Base-by-base conservation (phyloP, 352 stramenopile genomes). In the Phytophthora nicotianae region DNA sequence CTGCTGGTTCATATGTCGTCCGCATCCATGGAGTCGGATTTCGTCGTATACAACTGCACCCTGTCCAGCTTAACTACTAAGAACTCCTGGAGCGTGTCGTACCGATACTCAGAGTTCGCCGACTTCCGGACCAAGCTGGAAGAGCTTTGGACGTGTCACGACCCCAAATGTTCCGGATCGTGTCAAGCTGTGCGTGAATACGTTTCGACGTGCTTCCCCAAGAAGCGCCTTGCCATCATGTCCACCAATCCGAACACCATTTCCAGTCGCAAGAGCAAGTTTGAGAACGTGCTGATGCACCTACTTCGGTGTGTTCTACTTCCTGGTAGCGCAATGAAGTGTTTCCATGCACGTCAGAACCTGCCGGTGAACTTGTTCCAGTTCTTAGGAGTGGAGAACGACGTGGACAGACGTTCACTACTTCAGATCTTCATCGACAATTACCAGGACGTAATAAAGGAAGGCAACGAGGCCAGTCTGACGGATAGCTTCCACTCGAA, bases 351-450 rank as follows among this genome's bases (percentile, higher is more conserved):
- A 6, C 79, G 82, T 23, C 75, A 74, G 32, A 58, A 69, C 3
- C 70, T 91, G 8, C 76, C 82, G 4, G 49, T n/a, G 14, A 70
- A 84, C 41, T 50, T 91, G 26, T 89, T 88, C 49, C 45, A 81
- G 53, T 89, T 89, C 37, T 68, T 91, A 1, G 72, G 75, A 17
- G 82, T 91, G n/a, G 38, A 75, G 37, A 62, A 83, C 33, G 68
- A 68, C 14, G 61, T 58, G 21, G 77, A 89, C 45, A 75, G 69
- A 33, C 79, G 82, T 13, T 89, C 82, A 46, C 67, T 91, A 47
- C 68, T 91, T 13, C 79, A 91, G 62, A 76, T 89, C 35, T 89
- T 84, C 57, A 69, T 91, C 26, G 82, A 89, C 65, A 86, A 86
- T 58, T 78, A 74, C 64, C 55, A 81, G 32, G 14, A 29, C 9